These are phyloP conservation scores for Neurospora sp. DNA, from an alignment of 495 filamentous ascomycete genomes.

Conservation along the genomic window DNA sequence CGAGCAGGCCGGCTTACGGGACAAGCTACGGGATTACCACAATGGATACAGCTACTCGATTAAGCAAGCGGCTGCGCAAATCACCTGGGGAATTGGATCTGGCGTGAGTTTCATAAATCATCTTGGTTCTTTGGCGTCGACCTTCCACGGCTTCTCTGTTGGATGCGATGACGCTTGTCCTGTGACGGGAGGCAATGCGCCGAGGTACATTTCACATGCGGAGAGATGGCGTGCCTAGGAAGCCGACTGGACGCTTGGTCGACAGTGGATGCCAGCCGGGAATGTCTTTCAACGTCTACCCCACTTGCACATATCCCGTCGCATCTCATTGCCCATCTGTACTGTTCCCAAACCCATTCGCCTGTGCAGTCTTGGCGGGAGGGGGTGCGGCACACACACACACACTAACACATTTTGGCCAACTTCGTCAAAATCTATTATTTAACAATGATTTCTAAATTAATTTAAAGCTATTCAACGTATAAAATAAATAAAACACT, in stretches of 20 bases:
- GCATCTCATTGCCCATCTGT: neutral
- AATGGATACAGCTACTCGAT: neutral
- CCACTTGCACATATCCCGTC: neutral
- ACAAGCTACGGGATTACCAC: neutral
- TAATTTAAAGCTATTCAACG: no score
- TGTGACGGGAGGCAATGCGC: neutral
- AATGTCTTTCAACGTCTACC: neutral
- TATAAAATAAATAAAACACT: no score
- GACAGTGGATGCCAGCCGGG: neutral
- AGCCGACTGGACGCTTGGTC: neutral
- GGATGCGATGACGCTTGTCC: neutral
- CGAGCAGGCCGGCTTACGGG: neutral
- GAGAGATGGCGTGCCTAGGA: neutral
- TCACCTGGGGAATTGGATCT: neutral
- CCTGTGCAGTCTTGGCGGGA: no score
- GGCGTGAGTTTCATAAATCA: neutral
- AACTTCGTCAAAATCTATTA: no score
- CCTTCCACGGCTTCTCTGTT: neutral
- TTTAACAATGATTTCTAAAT: no score
- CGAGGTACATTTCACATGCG: neutral
- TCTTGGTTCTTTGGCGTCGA: neutral
- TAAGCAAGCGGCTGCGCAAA: neutral
- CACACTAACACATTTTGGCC: no score
- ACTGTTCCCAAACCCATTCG: no score
- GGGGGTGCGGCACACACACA: no score